phyloP scores from a whole-genome alignment of 305 asterid species.

The Galium porrigens region DNA sequence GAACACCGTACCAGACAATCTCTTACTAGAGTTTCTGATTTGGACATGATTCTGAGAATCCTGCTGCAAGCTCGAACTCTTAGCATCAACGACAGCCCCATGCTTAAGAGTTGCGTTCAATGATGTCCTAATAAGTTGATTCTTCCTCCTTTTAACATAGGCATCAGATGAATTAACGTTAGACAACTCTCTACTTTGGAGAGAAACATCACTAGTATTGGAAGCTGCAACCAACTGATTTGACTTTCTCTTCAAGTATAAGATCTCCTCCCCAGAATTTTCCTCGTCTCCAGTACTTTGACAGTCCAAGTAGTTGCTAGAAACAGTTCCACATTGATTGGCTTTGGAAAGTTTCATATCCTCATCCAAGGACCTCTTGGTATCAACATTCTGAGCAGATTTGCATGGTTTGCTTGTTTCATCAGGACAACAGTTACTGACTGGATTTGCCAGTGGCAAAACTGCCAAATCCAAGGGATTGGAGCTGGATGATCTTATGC shows the following conservation, averaged over 20 bases:
- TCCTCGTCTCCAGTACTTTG: constrained; percentile 32
- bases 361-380: constrained; percentile 20
- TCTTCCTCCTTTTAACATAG: constrained; percentile 65
- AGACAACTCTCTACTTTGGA: constrained; percentile 24
- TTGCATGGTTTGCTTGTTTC: constrained; percentile 22
- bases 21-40: constrained; percentile 20
- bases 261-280: constrained; percentile 32
- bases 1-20: constrained; percentile 28
- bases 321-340: constrained; percentile 31
- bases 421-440: constrained; percentile 20
- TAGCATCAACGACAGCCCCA: constrained; percentile 22
- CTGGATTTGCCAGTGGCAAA: constrained; percentile 21
- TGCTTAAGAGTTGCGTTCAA: constrained; percentile 26
- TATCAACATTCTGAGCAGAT: constrained; percentile 11
- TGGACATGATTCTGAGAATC: constrained; percentile 23
- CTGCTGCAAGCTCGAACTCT: constrained; percentile 19
- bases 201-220: constrained; percentile 24
- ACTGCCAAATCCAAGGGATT: constrained; percentile 20
- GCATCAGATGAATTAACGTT: constrained; percentile 42
- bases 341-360: constrained; percentile 21
- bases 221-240: constrained; percentile 76
- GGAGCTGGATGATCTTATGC: constrained; percentile 22
- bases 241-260: constrained; percentile 56
- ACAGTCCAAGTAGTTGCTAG: constrained; percentile 31
- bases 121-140: constrained; percentile 71